A percentile compares a stretch with the other conserved stretches of the same genome.
phyloP scores from a whole-genome alignment of 805 yeast species.

The Suhomyces kilbournensis region DNA sequence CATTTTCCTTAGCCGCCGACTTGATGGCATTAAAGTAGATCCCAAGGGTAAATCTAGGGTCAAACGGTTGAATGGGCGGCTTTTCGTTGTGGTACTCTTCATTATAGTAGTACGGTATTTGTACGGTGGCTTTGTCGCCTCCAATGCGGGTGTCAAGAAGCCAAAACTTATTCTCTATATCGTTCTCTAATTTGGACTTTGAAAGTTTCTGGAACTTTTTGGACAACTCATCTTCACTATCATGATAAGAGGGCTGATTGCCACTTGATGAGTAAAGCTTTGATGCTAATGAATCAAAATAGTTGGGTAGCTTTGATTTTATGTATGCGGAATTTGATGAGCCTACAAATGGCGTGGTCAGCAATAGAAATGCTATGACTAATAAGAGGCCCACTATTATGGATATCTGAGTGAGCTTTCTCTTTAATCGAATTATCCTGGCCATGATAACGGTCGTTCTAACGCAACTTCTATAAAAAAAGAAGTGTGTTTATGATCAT shows the following conservation, averaged over 20 bases:
- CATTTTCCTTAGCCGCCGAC: not conserved
- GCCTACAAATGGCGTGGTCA: constrained; percentile 5
- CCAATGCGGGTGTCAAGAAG: constrained; percentile 8
- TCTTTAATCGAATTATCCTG: constrained; percentile 7
- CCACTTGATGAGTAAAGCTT: constrained; percentile 6
- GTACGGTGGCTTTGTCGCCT: not conserved
- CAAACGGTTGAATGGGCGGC: constrained; percentile 23
- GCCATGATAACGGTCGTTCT: not conserved
- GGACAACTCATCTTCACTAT: constrained; percentile 5
- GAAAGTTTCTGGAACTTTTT: constrained; percentile 14
- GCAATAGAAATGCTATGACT: constrained; percentile 11
- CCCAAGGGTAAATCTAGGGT: constrained; percentile 25
- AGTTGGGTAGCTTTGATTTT: not conserved
- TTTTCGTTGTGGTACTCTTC: constrained; percentile 3
- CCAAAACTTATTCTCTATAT: constrained; percentile 22
- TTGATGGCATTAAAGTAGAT: constrained; percentile 17
- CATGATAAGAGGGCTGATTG: not conserved
- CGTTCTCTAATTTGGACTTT: constrained; percentile 14
- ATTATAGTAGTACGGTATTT: constrained; percentile 8
- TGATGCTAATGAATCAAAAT: constrained; percentile 14
- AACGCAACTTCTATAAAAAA: not conserved
- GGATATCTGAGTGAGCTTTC: constrained; percentile 15
- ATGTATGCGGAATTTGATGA: not conserved
- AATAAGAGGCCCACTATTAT: constrained; percentile 12
- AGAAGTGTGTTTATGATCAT: not conserved